These are phyloP conservation scores for Aspergillus tubingensis DNA, from an alignment of 2,329 filamentous ascomycete genomes.

Conservation along the genomic window DNA sequence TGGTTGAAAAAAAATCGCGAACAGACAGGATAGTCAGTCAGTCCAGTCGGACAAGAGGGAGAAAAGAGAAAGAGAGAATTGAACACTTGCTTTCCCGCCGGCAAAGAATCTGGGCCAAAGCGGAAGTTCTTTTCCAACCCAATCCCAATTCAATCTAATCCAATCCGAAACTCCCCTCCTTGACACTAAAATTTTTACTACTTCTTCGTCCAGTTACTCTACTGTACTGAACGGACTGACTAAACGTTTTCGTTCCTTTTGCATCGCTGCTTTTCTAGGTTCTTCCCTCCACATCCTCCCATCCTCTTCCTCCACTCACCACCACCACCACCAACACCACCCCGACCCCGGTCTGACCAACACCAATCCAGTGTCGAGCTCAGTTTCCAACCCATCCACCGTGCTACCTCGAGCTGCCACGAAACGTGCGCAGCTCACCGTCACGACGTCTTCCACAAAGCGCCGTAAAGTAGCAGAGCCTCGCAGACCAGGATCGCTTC, in stretches of 20 bases:
- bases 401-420: slow-evolving; percentile 46
- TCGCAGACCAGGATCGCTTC: slow-evolving; percentile 40
- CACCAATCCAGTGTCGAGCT: slow-evolving; percentile 2
- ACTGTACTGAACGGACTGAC: background rate
- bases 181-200: too few species aligned
- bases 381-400: slow-evolving; percentile 11
- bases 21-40: too few species aligned
- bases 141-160: too few species aligned
- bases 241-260: background rate
- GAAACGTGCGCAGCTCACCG: slow-evolving; percentile 47
- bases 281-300: slow-evolving; percentile 4
- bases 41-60: too few species aligned
- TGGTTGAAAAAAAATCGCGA: too few species aligned
- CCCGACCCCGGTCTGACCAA: slow-evolving; percentile 1
- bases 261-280: background rate
- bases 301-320: background rate
- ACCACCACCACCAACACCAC: background rate
- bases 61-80: too few species aligned
- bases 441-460: slow-evolving; percentile 54
- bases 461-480: slow-evolving; percentile 51
- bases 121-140: too few species aligned
- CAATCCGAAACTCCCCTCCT: too few species aligned
- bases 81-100: too few species aligned
- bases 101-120: too few species aligned
- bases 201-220: too few species aligned